Base-by-base conservation (phyloP, 495 filamentous ascomycete species). In the Aspergillus homomorphus region DNA sequence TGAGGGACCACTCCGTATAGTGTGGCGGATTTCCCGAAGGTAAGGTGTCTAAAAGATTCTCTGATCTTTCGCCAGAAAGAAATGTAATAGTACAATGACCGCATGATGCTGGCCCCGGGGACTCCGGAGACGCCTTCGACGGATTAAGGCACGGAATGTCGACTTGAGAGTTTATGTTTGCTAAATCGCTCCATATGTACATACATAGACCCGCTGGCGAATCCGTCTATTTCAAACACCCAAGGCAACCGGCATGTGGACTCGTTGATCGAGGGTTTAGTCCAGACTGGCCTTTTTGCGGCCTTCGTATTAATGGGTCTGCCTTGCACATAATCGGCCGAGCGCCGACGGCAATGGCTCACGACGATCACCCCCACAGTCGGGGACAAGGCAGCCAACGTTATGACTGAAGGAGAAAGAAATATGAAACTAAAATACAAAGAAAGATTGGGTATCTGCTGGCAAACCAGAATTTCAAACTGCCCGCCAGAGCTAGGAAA, bases 361-460 rank as follows among this genome's bases (percentile, higher is more conserved):
- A 26, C 23, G 48, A 51, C 48, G 24, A 51, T 51, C 15, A 30
- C 28, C 6, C 4, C 24, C 24, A 33, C 6, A 16, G n/a, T 30
- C 23, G 16, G 24, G 18, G 21, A 45, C 23, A 15, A 15, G 7
- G 38, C 3, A 46, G 10, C 30, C 53, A 57, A 23, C 15, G 45
- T 21, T 6, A 54, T 54, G 49, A 19, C n/a, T 9, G 22, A n/a
- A n/a, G n/a, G n/a, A 12, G 33, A 28, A 45, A 45, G 18, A 48
- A 56, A 26, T 14, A 24, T 28, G 48, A 19, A 51, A 30, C n/a
- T 18, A 18, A 7, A 30, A 51, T 28, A 19, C n/a, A 28, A 15
- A 49, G 54, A 46, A 60, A 18, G 46, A 54, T 33, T 52, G 62
- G 62, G 62, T 65, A 65, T 65, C 62, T 61, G 62, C 59, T 65